Percentiles rank a stretch among this genome's conserved stretches.
Evolutionary conservation across 176 grass and related monocot genomes (phyloP).

Genomic region (Aegilops bicornis): DNA sequence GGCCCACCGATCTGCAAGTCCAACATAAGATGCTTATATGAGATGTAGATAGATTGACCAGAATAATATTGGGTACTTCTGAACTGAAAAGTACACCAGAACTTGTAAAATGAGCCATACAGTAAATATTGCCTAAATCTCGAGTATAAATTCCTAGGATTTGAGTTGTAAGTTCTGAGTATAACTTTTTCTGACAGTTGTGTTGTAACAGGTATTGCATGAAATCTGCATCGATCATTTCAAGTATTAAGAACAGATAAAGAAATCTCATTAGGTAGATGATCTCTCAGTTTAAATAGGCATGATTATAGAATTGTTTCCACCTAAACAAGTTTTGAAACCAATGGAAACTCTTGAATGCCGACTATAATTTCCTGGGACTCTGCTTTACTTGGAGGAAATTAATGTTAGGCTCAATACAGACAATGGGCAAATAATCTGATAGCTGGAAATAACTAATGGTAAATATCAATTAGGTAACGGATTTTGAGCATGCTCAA

Average conservation of each 20-base stretch:
- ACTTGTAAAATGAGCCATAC: background rate
- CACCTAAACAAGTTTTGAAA: background rate
- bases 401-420: background rate
- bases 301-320: background rate
- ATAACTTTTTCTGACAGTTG: background rate
- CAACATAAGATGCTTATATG: background rate
- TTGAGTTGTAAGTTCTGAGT: background rate
- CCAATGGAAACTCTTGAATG: background rate
- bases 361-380: background rate
- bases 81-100: background rate
- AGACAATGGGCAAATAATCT: background rate
- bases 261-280: background rate
- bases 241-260: background rate
- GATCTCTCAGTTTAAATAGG: background rate
- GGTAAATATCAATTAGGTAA: background rate
- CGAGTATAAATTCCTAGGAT: background rate
- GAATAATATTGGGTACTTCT: slow-evolving; percentile 3
- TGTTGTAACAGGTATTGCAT: background rate
- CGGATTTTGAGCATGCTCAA: background rate
- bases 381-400: background rate
- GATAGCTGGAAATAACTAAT: background rate
- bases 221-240: background rate
- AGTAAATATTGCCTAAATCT: background rate
- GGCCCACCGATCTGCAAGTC: slow-evolving; percentile 55
- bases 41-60: background rate